A percentile compares a stretch with the other conserved stretches of the same genome.
phyloP scores from a whole-genome alignment of 371 early-diverging fungal species.

The Amoeboradix gromovi region DNA sequence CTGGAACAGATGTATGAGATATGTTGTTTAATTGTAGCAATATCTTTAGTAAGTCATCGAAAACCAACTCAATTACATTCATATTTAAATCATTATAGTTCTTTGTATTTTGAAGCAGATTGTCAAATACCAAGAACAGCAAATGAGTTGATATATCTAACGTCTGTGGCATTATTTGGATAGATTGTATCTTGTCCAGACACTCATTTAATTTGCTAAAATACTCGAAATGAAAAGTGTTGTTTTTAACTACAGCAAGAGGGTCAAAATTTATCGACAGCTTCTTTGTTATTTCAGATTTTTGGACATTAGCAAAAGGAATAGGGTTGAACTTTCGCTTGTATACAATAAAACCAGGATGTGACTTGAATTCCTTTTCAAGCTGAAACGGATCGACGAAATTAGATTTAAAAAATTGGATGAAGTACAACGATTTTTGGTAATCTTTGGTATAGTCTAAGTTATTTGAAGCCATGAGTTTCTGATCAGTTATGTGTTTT shows the following conservation, averaged over 20 bases:
- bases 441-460: not conserved
- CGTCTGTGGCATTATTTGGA: not conserved
- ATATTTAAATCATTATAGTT: not conserved
- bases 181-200: not conserved
- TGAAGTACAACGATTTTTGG: not conserved
- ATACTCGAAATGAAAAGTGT: not conserved
- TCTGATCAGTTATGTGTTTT: not conserved
- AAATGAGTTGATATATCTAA: not conserved
- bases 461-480: not conserved
- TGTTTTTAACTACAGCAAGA: not conserved
- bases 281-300: not conserved
- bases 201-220: not conserved
- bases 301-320: not conserved
- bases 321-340: not conserved
- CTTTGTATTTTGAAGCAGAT: not conserved
- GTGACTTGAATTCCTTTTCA: not conserved
- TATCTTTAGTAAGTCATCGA: not conserved
- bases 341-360: not conserved
- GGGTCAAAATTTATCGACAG: not conserved
- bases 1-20: not conserved
- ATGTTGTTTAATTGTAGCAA: not conserved
- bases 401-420: not conserved
- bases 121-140: not conserved
- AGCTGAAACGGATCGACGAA: not conserved
- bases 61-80: not conserved